Conservation (phyloP, 805 yeast genomes). For the Barnettozyma populi region DNA sequence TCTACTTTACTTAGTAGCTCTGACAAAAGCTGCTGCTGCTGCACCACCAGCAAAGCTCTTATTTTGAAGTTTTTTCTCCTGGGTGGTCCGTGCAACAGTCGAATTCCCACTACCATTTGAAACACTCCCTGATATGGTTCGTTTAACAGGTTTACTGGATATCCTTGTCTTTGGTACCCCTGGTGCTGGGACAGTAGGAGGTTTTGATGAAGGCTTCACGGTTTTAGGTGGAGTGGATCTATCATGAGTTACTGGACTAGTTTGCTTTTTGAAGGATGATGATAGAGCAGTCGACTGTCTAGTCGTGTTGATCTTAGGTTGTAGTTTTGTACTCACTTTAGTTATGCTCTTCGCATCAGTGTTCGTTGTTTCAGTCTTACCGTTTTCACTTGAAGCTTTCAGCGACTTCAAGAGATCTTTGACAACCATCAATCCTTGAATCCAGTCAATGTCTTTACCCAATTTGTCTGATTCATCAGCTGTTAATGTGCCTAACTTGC, state of each 20-base stretch:
- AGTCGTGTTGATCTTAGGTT: neutral
- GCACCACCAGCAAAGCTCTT: constrained; percentile 29
- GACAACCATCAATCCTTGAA: constrained; percentile 62
- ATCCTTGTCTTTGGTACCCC: constrained; percentile 1
- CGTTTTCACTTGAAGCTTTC: neutral
- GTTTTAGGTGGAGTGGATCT: constrained; percentile 15
- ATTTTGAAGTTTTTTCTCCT: constrained; percentile 19
- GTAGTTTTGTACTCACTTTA: neutral
- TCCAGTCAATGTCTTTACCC: constrained; percentile 56
- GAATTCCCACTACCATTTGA: constrained; percentile 1
- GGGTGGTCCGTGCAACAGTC: constrained; percentile 12
- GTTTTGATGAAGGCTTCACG: constrained; percentile 4
- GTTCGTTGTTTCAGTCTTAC: neutral
- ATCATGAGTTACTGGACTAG: neutral
- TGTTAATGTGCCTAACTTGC: constrained; percentile 6
- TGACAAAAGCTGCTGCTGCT: constrained; percentile 29
- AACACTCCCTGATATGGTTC: constrained; percentile 1
- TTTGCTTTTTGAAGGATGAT: constrained; percentile 19
- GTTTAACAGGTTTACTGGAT: constrained; percentile 5
- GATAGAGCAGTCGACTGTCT: constrained; percentile 6
- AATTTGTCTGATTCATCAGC: constrained; percentile 19
- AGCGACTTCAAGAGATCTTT: constrained; percentile 42
- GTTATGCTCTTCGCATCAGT: neutral
- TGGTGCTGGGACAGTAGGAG: constrained; percentile 6
- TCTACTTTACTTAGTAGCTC: constrained; percentile 10